Conservation (phyloP, 805 yeast species). For the Spathaspora hagerdaliae region DNA sequence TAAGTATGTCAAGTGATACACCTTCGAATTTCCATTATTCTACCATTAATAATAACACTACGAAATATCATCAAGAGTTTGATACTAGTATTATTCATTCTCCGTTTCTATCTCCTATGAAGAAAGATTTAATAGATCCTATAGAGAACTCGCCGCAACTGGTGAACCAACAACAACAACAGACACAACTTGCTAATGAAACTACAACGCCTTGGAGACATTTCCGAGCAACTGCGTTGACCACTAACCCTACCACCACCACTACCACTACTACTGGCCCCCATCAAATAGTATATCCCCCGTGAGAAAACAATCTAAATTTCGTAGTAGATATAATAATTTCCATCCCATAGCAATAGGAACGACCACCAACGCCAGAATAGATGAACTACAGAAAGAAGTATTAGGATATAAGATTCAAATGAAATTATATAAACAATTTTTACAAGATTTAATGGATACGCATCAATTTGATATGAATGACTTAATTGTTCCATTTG, state of each 20-base stretch:
- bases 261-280: no score
- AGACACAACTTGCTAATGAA: neutral
- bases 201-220: neutral
- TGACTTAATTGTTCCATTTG: neutral
- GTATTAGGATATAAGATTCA: slow-evolving; percentile 35
- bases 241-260: neutral
- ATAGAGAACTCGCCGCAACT: no score
- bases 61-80: no score
- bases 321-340: neutral
- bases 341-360: neutral
- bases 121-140: no score
- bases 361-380: slow-evolving; percentile 4
- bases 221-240: neutral
- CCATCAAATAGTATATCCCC: no score
- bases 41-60: no score
- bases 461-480: slow-evolving; percentile 4
- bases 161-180: neutral
- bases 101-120: no score
- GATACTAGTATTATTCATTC: no score
- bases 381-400: slow-evolving; percentile 30
- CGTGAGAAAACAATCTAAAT: no score
- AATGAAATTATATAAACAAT: slow-evolving; percentile 37
- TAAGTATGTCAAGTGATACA: no score
- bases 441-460: slow-evolving; percentile 33
- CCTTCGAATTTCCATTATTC: no score